Conservation (phyloP, 2,329 filamentous ascomycete species). For the Alternaria infectoria region DNA sequence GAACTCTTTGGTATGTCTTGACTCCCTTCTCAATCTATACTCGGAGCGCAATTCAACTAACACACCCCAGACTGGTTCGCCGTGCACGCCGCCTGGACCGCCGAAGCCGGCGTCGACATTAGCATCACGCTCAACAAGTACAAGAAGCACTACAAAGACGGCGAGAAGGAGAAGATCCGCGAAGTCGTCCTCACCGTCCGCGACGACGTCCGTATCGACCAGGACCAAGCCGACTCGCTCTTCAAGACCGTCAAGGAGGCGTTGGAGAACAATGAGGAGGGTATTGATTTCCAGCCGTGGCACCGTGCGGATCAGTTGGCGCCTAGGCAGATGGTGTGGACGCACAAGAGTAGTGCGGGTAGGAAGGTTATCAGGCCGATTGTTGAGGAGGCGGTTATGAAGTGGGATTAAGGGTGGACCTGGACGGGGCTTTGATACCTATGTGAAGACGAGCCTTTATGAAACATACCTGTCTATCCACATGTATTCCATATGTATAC, state of each 20-base stretch:
- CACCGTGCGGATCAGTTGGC: conserved; percentile 52
- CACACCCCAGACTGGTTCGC: conserved; percentile 52
- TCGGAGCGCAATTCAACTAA: background rate
- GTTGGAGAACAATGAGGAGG: conserved; percentile 49
- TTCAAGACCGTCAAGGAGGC: conserved; percentile 51
- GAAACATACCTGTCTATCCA: background rate
- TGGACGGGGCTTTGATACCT: background rate
- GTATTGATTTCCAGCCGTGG: conserved; percentile 53
- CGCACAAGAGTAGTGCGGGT: conserved; percentile 48
- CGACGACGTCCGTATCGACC: conserved; percentile 54
- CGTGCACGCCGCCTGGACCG: conserved; percentile 57
- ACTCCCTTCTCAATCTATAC: no score
- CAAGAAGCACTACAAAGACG: conserved; percentile 48
- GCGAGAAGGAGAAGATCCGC: conserved; percentile 55
- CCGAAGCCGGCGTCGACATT: conserved; percentile 54
- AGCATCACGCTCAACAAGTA: conserved; percentile 56
- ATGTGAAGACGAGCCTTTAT: background rate
- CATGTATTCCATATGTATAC: background rate
- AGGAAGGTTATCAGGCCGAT: conserved; percentile 55
- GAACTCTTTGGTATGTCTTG: conserved; percentile 48
- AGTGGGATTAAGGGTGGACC: conserved; percentile 42
- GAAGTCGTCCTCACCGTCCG: conserved; percentile 55
- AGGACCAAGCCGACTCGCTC: conserved; percentile 52
- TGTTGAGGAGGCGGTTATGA: conserved; percentile 53
- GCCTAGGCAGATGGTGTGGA: conserved; percentile 56